Base-by-base conservation (phyloP, 2,329 filamentous ascomycete genomes). In the Trichothecium roseum region DNA sequence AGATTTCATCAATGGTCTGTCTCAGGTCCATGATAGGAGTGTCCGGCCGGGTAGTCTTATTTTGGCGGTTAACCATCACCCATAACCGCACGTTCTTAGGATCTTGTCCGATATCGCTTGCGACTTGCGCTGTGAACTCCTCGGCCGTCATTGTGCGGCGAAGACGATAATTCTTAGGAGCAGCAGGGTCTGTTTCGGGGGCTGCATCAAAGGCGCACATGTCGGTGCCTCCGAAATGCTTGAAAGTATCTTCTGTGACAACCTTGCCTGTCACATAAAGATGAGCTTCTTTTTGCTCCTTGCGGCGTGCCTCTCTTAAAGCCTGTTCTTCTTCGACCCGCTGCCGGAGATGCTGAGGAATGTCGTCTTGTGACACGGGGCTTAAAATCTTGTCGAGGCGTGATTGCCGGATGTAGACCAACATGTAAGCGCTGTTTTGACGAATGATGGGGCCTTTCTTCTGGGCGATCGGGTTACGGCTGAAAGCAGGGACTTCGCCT, bases 51-150 rank as follows among this genome's bases (percentile, higher is more conserved):
- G 86, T 81, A 0, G 91, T 98, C 59, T 94, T 95, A 55, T 98
- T 98, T 56, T 98, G 91, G 9, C 91, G 81, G 53, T 95, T 96
- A 2, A 98, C 91, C 88, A 98, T 95, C 37, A 86, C 77, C 93
- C 91, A 98, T 14, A 94, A 73, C 16, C 91, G 77, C 17, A 96
- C 62, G 41, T 75, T 73, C 38, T 77, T 76, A 1, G 81, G 67
- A 30, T 88, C 78, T 34, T 82, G 59, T 1, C 66, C 69, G 34
- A 82, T 68, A 38, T 94, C 82, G 28, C 74, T 60, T 0, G 83
- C 87, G 40, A 96, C 70, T 16, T 71, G 69, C 18, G 67, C 64
- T 5, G 80, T 74, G 42, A 96, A 79, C 7, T 95, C 82, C 32
- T 76, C 66, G 43, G 96, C 72, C 1, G 78, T 83, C 45, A 80